phyloP scores from a whole-genome alignment of 192 early-diverging fungal genomes.

The Powellomyces hirtus region DNA sequence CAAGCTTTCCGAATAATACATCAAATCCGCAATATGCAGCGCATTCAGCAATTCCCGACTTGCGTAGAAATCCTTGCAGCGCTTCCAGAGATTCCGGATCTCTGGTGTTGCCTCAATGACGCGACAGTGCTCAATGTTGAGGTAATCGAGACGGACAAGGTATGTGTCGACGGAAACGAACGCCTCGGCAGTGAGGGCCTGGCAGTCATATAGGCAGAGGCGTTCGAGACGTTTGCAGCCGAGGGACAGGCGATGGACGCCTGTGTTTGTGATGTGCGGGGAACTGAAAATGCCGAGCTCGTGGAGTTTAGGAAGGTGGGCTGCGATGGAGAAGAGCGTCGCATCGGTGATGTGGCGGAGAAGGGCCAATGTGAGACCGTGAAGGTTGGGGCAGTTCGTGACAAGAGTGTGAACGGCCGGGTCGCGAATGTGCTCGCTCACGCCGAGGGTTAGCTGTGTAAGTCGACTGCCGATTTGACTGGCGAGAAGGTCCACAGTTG shows the following conservation, averaged over 20 bases:
- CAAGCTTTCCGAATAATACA: not conserved
- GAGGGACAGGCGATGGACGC: slow-evolving; percentile 23
- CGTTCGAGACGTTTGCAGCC: slow-evolving; percentile 12
- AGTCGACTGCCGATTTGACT: slow-evolving; percentile 22
- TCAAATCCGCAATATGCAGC: slow-evolving; percentile 14
- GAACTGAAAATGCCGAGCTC: slow-evolving; percentile 37
- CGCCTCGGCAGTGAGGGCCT: slow-evolving; percentile 1
- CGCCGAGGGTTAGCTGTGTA: slow-evolving; percentile 32
- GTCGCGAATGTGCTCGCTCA: slow-evolving; percentile 36
- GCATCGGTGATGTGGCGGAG: slow-evolving; percentile 39
- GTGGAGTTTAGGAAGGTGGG: slow-evolving; percentile 24
- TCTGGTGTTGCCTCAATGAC: slow-evolving; percentile 23
- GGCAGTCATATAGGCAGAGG: slow-evolving; percentile 23
- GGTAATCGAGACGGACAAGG: slow-evolving; percentile 14
- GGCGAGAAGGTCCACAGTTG: not conserved
- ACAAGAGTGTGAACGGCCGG: slow-evolving; percentile 31
- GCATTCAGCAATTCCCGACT: not conserved
- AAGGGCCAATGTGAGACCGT: slow-evolving; percentile 28
- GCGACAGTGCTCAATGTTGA: slow-evolving; percentile 23
- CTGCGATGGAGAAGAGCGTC: slow-evolving; percentile 24
- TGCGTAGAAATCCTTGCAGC: slow-evolving; percentile 19
- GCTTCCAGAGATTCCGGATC: slow-evolving; percentile 13
- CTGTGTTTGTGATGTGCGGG: slow-evolving; percentile 24
- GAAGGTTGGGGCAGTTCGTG: slow-evolving; percentile 13
- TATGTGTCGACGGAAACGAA: not conserved